Conservation (phyloP, 2,329 filamentous ascomycete species). For the Teratosphaeriaceae sp. region DNA sequence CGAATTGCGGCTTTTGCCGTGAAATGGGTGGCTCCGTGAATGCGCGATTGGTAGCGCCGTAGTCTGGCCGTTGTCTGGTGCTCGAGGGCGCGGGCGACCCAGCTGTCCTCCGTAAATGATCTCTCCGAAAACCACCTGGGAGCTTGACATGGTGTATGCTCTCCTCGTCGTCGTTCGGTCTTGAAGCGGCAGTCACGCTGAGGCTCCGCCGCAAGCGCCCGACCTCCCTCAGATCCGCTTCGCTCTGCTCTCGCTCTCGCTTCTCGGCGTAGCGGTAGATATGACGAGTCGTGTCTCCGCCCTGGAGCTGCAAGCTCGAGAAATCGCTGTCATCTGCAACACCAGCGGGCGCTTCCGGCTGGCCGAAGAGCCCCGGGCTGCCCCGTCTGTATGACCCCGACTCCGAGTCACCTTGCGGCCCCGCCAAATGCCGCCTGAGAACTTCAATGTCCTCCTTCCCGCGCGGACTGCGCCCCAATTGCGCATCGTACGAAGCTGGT, state of each 20-base stretch:
- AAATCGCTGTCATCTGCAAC: conserved; percentile 68
- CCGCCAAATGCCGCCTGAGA: conserved; percentile 79
- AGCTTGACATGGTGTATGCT: conserved; percentile 89
- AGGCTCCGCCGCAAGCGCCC: conserved; percentile 68
- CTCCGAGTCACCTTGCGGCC: conserved; percentile 40
- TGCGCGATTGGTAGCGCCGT: conserved; percentile 15
- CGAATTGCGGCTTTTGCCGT: conserved; percentile 52
- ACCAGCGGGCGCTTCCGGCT: conserved; percentile 12
- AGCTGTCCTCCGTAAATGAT: conserved; percentile 75
- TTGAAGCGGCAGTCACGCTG: conserved; percentile 68
- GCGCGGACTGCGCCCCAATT: conserved; percentile 43
- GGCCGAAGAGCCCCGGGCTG: conserved; percentile 22
- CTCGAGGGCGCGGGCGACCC: conserved; percentile 45
- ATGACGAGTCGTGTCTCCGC: conserved; percentile 87
- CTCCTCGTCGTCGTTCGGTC: conserved; percentile 64
- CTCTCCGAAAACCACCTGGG: conserved; percentile 86
- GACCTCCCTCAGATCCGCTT: conserved; percentile 52
- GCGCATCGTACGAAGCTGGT: conserved; percentile 47
- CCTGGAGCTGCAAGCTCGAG: conserved; percentile 85
- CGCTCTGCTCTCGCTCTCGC: conserved; percentile 71
- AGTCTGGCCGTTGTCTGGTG: conserved; percentile 31
- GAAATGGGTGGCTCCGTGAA: conserved; percentile 21
- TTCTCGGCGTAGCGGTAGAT: conserved; percentile 98
- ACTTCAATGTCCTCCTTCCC: conserved; percentile 87
- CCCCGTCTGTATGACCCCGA: conserved; percentile 21